phyloP scores from a whole-genome alignment of 2,329 filamentous ascomycete species.

The Aschersonia sp. region DNA sequence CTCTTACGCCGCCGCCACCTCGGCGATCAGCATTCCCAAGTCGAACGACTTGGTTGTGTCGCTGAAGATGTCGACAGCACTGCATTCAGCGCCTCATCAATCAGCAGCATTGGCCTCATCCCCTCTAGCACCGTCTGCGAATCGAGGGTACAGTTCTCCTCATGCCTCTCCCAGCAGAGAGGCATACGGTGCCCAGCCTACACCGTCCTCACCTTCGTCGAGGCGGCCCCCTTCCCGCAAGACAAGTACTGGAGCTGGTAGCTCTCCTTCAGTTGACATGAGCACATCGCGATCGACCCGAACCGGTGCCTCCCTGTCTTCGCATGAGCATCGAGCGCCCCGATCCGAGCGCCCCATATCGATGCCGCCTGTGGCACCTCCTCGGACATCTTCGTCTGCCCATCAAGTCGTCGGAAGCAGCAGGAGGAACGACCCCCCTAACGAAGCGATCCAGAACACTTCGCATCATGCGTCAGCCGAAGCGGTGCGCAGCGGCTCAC shows the following conservation, averaged over 20 bases:
- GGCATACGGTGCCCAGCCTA: slow-evolving; percentile 38
- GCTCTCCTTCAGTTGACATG: slow-evolving; percentile 18
- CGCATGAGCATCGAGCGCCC: slow-evolving; percentile 27
- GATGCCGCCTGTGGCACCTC: slow-evolving; percentile 48
- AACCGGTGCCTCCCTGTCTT: slow-evolving; percentile 24
- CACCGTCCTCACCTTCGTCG: slow-evolving; percentile 34
- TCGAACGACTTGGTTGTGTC: slow-evolving; percentile 3
- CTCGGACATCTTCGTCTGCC: slow-evolving; percentile 71
- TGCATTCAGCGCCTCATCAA: slow-evolving; percentile 45
- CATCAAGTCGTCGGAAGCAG: slow-evolving; percentile 26
- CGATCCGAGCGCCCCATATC: slow-evolving; percentile 38
- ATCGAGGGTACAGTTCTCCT: slow-evolving; percentile 35
- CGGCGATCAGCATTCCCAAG: slow-evolving; percentile 3
- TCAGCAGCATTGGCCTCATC: slow-evolving; percentile 33
- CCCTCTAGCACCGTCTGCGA: slow-evolving; percentile 32
- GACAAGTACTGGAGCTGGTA: slow-evolving; percentile 31
- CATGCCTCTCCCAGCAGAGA: slow-evolving; percentile 39
- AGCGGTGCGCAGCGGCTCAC: slow-evolving; percentile 18
- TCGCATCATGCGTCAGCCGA: slow-evolving; percentile 24
- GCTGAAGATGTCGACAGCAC: slow-evolving; percentile 33
- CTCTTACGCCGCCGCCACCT: neutral
- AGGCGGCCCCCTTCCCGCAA: slow-evolving; percentile 37
- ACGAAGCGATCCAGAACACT: slow-evolving; percentile 24
- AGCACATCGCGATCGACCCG: slow-evolving; percentile 33
- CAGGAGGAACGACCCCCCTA: slow-evolving; percentile 28